Evolutionary conservation across 192 early-diverging fungal genomes (phyloP), one percentile per base, ranked within the genome.

Genomic region (Gamsiella multidivaricata): DNA sequence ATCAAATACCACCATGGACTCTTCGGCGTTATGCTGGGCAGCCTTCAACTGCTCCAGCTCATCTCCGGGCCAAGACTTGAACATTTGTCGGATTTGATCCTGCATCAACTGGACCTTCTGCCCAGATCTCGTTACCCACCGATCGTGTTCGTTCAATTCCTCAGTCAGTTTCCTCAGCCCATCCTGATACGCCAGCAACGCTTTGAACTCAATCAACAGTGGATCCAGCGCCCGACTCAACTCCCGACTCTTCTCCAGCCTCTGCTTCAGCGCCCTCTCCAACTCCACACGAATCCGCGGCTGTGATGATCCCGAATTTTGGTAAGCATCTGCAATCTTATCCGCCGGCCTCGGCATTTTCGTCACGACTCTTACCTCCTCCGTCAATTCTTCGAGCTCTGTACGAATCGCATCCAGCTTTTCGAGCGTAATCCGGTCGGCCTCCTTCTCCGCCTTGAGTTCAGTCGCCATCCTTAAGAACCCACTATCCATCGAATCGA

Each of bases 81-180:
- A 78, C 74, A 78, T 78, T 20, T 78, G 60, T 39, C 58, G 63
- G 54, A 78, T 69, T 26, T 78, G 74, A 1, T 78, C 74, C 2
- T 78, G 74, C 0, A 54, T 61, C 17, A 60, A 64, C 31, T 69
- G 74, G 7, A 78, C 60, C 31, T 64, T 78, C 22, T 57, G 60
- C 4, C 26, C 34, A 2, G 66, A 68, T 10, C 53, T 43, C 4
- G n/a, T 45, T 9, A 78, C 53, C 74, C 74, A 78, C 5, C 33
- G 12, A 5, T 66, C 63, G 28, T 78, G 74, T n/a, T 69, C 74
- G 25, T 69, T 63, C 36, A 78, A 29, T 41, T 68, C 66, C 23
- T 55, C 52, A 1, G 36, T 17, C 20, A 78, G 54, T 29, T 51
- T 31, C n/a, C 74, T 65, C 5, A 78, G 52, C 0, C 74, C 74